Evolutionary conservation across 73 alveolate genomes (phyloP).

Genomic region (Paramecium primaurelia): DNA sequence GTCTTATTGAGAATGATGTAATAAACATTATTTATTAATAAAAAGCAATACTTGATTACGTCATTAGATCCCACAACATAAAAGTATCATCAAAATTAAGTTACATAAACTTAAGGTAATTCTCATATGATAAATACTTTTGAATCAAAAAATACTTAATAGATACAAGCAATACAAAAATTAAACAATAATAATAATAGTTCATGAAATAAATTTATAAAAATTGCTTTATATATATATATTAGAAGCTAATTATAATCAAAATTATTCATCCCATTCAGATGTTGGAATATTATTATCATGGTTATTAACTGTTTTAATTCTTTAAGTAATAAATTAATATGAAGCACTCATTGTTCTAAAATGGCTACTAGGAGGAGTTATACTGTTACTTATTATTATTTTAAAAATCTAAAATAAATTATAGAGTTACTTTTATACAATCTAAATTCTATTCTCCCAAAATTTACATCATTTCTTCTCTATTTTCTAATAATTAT

Average conservation of each 20-base stretch:
- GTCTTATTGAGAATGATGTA: not conserved
- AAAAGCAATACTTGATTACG: conserved; percentile 14
- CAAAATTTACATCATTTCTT: conserved; percentile 19
- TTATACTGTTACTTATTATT: not conserved
- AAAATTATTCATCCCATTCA: conserved; percentile 32
- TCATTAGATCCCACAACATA: not conserved
- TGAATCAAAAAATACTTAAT: not conserved
- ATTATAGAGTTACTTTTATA: not conserved
- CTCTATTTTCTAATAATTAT: not conserved
- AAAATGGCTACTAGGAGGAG: conserved; percentile 38
- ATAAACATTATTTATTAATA: not conserved
- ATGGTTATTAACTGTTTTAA: not conserved
- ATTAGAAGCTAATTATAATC: not conserved
- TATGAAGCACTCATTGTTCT: conserved; percentile 38
- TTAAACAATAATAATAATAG: not conserved
- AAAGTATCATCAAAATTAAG: not conserved
- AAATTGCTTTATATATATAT: not conserved
- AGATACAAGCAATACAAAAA: not conserved
- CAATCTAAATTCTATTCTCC: conserved; percentile 57
- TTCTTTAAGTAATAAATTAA: not conserved
- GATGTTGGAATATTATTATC: not conserved
- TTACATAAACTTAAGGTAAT: not conserved
- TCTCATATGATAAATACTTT: conserved; percentile 1
- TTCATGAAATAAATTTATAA: not conserved
- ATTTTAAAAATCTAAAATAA: not conserved